These are phyloP conservation scores for Melanomma pulvis-pyrius DNA, from an alignment of 495 filamentous ascomycete genomes.

Conservation along the genomic window DNA sequence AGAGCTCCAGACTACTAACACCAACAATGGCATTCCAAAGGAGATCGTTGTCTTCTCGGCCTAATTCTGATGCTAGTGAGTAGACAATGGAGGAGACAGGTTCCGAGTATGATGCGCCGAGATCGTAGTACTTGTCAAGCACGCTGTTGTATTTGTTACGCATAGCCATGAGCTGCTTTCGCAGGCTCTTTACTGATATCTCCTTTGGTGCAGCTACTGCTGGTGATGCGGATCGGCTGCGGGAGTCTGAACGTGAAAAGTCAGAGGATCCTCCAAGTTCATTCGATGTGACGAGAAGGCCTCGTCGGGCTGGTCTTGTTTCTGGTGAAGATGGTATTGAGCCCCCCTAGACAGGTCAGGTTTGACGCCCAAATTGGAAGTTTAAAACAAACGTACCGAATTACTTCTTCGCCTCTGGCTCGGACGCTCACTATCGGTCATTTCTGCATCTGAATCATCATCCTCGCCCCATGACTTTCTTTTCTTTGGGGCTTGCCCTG, in stretches of 20 bases:
- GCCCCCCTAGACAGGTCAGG: conserved; percentile 55
- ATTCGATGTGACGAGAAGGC: conserved; percentile 35
- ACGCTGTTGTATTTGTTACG: conserved; percentile 74
- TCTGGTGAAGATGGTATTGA: conserved; percentile 54
- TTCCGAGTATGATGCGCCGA: conserved; percentile 89
- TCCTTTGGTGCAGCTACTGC: conserved; percentile 57
- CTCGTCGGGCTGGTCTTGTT: conserved; percentile 45
- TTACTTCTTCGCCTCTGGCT: conserved; percentile 81
- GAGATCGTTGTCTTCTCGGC: conserved; percentile 93
- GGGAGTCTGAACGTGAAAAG: conserved; percentile 51
- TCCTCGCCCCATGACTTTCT: conserved; percentile 82
- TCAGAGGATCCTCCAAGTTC: conserved; percentile 44
- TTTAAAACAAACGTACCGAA: conserved; percentile 61
- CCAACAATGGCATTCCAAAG: conserved; percentile 95
- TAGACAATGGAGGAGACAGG: conserved; percentile 93
- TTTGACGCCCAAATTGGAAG: background rate
- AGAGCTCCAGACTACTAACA: conserved; percentile 86
- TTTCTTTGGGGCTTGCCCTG: conserved; percentile 57
- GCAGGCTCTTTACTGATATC: conserved; percentile 69
- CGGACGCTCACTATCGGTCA: conserved; percentile 69
- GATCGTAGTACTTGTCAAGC: conserved; percentile 76
- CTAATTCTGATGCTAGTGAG: conserved; percentile 90
- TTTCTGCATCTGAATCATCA: conserved; percentile 67
- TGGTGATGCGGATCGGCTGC: conserved; percentile 56
- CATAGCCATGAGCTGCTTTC: conserved; percentile 70